Conservation (phyloP, 768 basidiomycete species). For the Boletus coccyginus region DNA sequence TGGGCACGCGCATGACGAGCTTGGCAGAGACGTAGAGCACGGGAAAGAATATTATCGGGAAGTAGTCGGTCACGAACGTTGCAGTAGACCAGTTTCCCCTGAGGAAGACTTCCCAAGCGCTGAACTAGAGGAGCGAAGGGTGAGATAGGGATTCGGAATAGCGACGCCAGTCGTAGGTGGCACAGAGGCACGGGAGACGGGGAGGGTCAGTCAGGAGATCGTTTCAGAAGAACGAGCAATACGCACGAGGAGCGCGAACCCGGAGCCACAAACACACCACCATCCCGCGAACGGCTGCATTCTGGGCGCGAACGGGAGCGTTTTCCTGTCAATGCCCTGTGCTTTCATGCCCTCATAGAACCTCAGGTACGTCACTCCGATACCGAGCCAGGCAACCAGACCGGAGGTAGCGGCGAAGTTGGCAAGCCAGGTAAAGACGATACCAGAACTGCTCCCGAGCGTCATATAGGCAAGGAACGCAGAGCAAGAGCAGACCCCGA, state of each 20-base stretch:
- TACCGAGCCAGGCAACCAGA: conserved; percentile 44
- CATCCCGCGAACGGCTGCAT: conserved; percentile 44
- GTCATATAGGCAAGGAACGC: conserved; percentile 43
- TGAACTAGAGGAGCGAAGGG: conserved; percentile 25
- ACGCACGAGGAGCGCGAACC: conserved; percentile 36
- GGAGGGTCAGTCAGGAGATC: background rate
- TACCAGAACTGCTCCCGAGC: conserved; percentile 31
- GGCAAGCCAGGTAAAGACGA: conserved; percentile 43
- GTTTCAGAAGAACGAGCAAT: too few species aligned
- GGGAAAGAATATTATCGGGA: conserved; percentile 45
- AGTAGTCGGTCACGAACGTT: conserved; percentile 42
- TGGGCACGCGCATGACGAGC: conserved; percentile 7
- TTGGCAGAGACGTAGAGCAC: conserved; percentile 38
- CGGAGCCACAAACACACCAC: conserved; percentile 32
- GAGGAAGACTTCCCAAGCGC: conserved; percentile 40
- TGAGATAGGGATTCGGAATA: too few species aligned
- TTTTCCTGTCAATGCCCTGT: conserved; percentile 47
- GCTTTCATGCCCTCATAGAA: conserved; percentile 45
- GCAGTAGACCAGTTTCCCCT: conserved; percentile 34
- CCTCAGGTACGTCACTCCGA: conserved; percentile 44
- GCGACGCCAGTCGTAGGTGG: background rate
- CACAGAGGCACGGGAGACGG: too few species aligned
- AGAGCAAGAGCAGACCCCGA: conserved; percentile 29
- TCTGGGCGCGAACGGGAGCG: conserved; percentile 43
- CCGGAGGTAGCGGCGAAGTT: conserved; percentile 38